Evolutionary conservation across 192 early-diverging fungal genomes (phyloP).

Genomic region (Chytriomyces sp.): DNA sequence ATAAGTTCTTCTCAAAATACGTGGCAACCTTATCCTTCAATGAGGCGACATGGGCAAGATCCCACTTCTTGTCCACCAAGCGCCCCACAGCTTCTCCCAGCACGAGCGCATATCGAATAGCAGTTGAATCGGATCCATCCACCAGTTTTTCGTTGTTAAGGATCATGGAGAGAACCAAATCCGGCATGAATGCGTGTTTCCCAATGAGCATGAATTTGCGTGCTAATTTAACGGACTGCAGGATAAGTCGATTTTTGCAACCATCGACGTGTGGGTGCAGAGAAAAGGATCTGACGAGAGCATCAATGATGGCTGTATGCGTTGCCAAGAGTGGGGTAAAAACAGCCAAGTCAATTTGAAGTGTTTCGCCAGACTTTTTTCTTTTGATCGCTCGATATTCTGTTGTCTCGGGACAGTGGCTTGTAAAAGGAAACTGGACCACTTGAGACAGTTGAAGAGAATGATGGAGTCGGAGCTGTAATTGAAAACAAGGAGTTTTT

Average conservation of each 20-base stretch:
- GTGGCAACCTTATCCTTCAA: conserved; percentile 57
- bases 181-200: conserved; percentile 30
- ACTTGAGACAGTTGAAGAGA: not conserved
- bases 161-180: conserved; percentile 8
- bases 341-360: not conserved
- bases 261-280: conserved; percentile 1
- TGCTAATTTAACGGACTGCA: conserved; percentile 50
- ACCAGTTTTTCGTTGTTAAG: conserved; percentile 12
- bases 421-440: not conserved
- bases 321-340: not conserved
- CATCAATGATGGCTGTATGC: not conserved
- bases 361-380: not conserved
- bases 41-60: conserved; percentile 34
- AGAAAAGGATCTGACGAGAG: not conserved
- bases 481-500: no score
- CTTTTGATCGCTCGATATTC: not conserved
- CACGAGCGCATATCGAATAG: not conserved
- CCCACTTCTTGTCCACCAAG: conserved; percentile 20
- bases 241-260: conserved; percentile 58
- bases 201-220: conserved; percentile 27
- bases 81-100: conserved; percentile 15
- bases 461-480: not conserved
- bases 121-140: conserved; percentile 19
- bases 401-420: not conserved
- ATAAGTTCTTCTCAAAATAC: conserved; percentile 62